Percentiles rank a stretch among this genome's conserved stretches.
Conservation (phyloP, 2,329 filamentous ascomycete species). For the Mycosphaerella sp. region DNA sequence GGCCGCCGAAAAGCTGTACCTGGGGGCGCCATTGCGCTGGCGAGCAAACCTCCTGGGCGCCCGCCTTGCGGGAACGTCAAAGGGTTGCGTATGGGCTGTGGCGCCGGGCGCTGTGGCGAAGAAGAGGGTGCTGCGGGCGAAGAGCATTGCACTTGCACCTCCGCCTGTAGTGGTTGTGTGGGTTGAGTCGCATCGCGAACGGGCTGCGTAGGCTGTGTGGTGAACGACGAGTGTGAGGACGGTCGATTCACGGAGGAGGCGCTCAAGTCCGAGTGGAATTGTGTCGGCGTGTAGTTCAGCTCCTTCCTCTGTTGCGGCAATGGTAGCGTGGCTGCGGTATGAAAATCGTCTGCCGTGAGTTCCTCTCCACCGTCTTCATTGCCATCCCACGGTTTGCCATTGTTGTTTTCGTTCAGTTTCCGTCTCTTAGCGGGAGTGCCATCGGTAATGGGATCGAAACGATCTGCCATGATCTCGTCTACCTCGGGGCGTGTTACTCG, state of each 20-base stretch:
- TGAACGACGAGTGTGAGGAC: conserved; percentile 19
- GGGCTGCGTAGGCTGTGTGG: conserved; percentile 47
- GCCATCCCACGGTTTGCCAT: conserved; percentile 30
- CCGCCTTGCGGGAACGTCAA: conserved; percentile 10
- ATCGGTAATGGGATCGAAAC: conserved; percentile 31
- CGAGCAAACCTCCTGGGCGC: conserved; percentile 39
- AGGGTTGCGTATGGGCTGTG: conserved; percentile 15
- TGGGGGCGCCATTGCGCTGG: conserved; percentile 64
- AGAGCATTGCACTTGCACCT: conserved; percentile 79
- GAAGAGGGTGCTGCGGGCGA: conserved; percentile 49
- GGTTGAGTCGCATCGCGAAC: conserved; percentile 46
- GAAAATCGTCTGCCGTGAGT: conserved; percentile 45
- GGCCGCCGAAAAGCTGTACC: conserved; percentile 62
- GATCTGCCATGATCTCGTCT: conserved; percentile 25
- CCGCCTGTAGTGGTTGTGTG: conserved; percentile 33
- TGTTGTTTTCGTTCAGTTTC: conserved; percentile 22
- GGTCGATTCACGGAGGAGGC: conserved; percentile 6
- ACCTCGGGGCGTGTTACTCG: conserved; percentile 3
- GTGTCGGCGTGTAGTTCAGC: conserved; percentile 18
- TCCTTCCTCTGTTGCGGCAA: conserved; percentile 25
- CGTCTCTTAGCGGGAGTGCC: conserved; percentile 33
- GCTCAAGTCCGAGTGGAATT: conserved; percentile 22
- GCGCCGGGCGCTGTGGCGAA: conserved; percentile 32
- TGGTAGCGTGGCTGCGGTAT: conserved; percentile 40
- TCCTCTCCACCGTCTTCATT: conserved; percentile 44